Evolutionary conservation across 148 eudicot genomes (phyloP), one percentile per base, ranked within the genome.

Genomic region (Rhododendron henanense): DNA sequence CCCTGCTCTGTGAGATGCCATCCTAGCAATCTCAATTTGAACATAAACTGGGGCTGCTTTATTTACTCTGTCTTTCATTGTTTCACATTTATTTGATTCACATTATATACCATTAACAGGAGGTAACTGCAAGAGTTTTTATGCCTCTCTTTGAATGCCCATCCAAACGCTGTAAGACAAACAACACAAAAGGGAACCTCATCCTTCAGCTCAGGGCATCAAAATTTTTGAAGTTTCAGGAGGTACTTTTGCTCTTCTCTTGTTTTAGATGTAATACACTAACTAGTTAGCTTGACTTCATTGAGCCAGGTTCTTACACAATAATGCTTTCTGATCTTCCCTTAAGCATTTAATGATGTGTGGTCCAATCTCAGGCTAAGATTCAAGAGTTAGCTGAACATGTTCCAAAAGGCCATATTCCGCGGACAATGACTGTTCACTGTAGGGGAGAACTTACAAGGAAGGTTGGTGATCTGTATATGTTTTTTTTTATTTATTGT

Each of bases 61-160:
- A 14, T 48, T 59, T 44, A 23, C 85, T 76, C 37, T 53, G 0
- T 51, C 44, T 44, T 48, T 48, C n/a, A 1, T 35, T 57, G 50
- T 21, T 31, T 37, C 19, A 39, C 41, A 86, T 55, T 35, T 75
- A 10, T 57, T 82, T 88, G 37, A 80, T 65, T 16, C 8, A 69
- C 71, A 74, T 81, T 83, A 11, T 85, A 65, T 84, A 16, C 86
- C 45, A 48, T 84, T 33, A 79, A 89, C 91, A 97, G 99, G 99
- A 97, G 87, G 98, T 97, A 73, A 94, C 99, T 89, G 96, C 98
- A 48, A 92, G 96, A 90, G 92, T 95, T 25, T 97, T 93, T 78
- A 97, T 97, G 99, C 99, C 99, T 55, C 92, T 97, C 53, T 95
- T 97, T 83, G 96, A 93, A 87, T 97, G 99, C 89, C 98, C 98